Base-by-base conservation (phyloP, 495 filamentous ascomycete species). In the Aspergillus cavernicola region DNA sequence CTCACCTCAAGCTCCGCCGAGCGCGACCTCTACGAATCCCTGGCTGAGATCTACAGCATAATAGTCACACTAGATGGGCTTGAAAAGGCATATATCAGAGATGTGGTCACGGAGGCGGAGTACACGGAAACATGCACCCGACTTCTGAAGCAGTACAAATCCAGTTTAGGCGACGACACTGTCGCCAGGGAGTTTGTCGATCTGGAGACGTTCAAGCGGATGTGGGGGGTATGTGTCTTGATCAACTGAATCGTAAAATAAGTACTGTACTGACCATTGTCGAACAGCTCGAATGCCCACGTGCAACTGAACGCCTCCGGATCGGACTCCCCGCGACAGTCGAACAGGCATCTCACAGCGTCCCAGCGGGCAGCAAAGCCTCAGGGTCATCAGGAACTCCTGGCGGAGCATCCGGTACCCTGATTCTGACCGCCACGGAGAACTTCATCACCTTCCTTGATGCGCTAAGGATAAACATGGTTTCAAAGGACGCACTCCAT, bases 391-490 rank as follows among this genome's bases (percentile, higher is more conserved):
- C 61, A 22, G 62, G 66, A 22, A 52, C 62, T 33, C 48, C 54
- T 39, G 80, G 69, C 29, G 80, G 77, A 37, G 82, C 83, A 49
- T 85, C 85, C 16, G 89, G 88, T 22, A 81, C 84, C 35, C 76
- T 92, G 32, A 90, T 96, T 50, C 69, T 92, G 23, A 81, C 88
- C 42, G 92, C 93, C 4, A 96, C 93, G 4, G 90, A 97, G 69
- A 91, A 96, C 65, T 99, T 99, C 64, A 97, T 99, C 67, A 99
- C 95, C 0, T 92, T 97, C 69, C 76, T 99, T 39, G 95, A 99
- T 69, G 95, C 93, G 19, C 77, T 97, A 59, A 87, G 88, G 60
- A 77, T 99, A 33, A 88, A 90, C 19, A 82, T 95, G 69, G 74
- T 91, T 11, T 90, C 91, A 6, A 99, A 99, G 67, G 92, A 99